phyloP scores from a whole-genome alignment of 2,329 filamentous ascomycete genomes.

The Fusarium musae region DNA sequence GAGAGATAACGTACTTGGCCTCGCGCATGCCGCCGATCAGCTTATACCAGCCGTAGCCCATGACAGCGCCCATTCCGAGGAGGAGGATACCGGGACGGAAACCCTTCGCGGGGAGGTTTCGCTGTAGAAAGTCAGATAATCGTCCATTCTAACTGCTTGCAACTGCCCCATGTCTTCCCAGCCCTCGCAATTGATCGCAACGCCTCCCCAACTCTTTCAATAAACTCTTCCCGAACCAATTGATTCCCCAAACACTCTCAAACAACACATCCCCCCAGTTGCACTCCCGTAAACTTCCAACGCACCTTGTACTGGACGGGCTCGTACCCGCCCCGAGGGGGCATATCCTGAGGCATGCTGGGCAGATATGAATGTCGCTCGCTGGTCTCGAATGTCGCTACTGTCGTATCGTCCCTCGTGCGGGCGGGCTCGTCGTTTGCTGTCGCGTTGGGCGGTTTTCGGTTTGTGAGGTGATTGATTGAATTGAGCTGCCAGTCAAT shows the following conservation, averaged over 20 bases:
- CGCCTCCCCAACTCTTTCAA: fast-evolving
- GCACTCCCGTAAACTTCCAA: slow-evolving; percentile 29
- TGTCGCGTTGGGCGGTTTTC: slow-evolving; percentile 2
- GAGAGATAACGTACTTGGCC: slow-evolving; percentile 76
- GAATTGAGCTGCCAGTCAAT: slow-evolving; percentile 28
- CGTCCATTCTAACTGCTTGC: background rate
- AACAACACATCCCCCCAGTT: background rate
- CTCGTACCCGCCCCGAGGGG: slow-evolving; percentile 92
- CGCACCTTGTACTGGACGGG: slow-evolving; percentile 96
- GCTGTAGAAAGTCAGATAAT: slow-evolving; percentile 61
- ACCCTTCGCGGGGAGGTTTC: slow-evolving; percentile 91
- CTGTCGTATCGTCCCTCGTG: slow-evolving; percentile 28
- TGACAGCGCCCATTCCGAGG: slow-evolving; percentile 78
- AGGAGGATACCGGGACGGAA: slow-evolving; percentile 87
- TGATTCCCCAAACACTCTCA: background rate
- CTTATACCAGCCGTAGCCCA: slow-evolving; percentile 92
- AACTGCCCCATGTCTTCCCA: background rate
- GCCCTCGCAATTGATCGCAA: background rate
- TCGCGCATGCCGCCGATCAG: slow-evolving; percentile 85
- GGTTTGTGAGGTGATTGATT: slow-evolving; percentile 46
- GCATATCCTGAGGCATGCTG: slow-evolving; percentile 97
- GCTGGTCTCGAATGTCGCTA: slow-evolving; percentile 6
- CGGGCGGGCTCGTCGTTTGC: slow-evolving; percentile 20
- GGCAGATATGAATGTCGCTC: slow-evolving; percentile 39
- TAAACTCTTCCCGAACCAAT: background rate